Evolutionary conservation across 1,284 basidiomycete species (phyloP).

Genomic region (Leccinum huronense): DNA sequence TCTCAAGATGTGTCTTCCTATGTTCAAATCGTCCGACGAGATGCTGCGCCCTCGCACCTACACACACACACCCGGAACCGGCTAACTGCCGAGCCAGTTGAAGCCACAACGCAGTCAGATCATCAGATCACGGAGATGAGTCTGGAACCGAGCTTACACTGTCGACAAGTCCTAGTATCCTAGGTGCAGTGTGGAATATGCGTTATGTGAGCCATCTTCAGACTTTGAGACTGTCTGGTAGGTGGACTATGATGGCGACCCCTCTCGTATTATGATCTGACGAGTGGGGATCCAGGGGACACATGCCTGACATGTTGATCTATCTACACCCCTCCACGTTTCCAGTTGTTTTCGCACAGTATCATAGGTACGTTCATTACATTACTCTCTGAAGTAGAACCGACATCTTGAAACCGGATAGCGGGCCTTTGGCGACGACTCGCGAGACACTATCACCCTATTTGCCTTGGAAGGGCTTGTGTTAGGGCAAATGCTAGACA

Average conservation of each 20-base stretch:
- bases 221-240: slow-evolving; percentile 68
- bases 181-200: no score
- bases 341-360: slow-evolving; percentile 38
- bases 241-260: slow-evolving; percentile 11
- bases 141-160: no score
- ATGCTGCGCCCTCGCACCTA: no score
- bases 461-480: slow-evolving; percentile 33
- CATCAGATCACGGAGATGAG: no score
- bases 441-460: slow-evolving; percentile 33
- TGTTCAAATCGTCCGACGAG: no score
- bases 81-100: no score
- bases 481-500: slow-evolving; percentile 29
- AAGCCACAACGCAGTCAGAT: no score
- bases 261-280: slow-evolving; percentile 1
- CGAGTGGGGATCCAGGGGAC: slow-evolving; percentile 30
- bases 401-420: slow-evolving; percentile 11
- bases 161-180: no score
- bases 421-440: slow-evolving; percentile 35
- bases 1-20: no score
- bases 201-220: no score
- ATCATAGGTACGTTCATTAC: slow-evolving; percentile 32
- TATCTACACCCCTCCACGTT: slow-evolving; percentile 38
- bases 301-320: slow-evolving; percentile 31
- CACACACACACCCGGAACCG: no score
- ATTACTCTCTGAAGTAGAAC: background rate